These are phyloP conservation scores for Metschnikowia peoriensis DNA, from an alignment of 805 yeast genomes.

Conservation along the genomic window DNA sequence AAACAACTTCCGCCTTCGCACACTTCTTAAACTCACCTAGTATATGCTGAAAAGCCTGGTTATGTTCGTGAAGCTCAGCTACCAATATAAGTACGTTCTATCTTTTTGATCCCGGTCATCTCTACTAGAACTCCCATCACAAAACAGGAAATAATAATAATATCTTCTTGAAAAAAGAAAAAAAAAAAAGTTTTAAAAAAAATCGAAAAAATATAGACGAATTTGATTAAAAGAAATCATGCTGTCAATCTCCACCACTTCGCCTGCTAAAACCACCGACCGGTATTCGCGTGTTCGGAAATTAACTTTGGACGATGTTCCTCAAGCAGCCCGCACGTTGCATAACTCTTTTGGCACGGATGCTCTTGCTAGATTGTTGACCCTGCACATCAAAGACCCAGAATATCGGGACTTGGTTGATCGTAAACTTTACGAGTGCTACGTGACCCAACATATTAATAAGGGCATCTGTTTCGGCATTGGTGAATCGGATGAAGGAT, in stretches of 20 bases:
- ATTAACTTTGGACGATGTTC: conserved; percentile 19
- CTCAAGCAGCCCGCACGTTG: conserved; percentile 39
- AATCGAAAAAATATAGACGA: background rate
- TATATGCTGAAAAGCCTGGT: conserved; percentile 14
- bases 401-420: conserved; percentile 11
- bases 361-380: conserved; percentile 29
- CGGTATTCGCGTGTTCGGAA: conserved; percentile 6
- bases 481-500: conserved; percentile 41
- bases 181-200: background rate
- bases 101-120: conserved; percentile 12
- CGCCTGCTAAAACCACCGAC: background rate
- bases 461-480: conserved; percentile 51
- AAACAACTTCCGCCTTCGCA: background rate
- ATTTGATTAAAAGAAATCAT: background rate
- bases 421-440: conserved; percentile 45
- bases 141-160: background rate
- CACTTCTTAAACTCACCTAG: background rate
- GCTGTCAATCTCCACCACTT: background rate
- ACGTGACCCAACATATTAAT: conserved; percentile 48
- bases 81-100: conserved; percentile 21
- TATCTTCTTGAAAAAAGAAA: background rate
- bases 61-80: conserved; percentile 23
- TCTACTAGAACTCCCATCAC: background rate
- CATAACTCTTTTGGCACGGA: conserved; percentile 36
- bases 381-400: conserved; percentile 14